These are phyloP conservation scores for Lenwebbia sp. DNA, from an alignment of 345 rosid genomes.

Conservation along the genomic window DNA sequence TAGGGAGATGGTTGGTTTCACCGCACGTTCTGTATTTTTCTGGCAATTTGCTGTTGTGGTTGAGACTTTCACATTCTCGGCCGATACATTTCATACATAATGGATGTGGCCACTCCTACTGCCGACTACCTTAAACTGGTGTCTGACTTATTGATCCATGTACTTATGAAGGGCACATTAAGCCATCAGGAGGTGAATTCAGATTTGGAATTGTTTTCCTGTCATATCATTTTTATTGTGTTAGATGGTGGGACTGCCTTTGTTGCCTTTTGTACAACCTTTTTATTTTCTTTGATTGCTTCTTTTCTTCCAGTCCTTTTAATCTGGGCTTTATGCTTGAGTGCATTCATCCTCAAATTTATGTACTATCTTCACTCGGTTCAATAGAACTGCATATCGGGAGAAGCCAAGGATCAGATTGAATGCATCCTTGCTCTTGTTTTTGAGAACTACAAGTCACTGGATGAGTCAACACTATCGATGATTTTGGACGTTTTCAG, in stretches of 20 bases:
- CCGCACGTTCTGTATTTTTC: neutral
- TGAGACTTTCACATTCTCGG: neutral
- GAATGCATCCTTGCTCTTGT: constrained; percentile 78
- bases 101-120: constrained; percentile 99
- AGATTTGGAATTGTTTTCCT: neutral
- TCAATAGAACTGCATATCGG: constrained; percentile 73
- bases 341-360: neutral
- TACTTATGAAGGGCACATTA: constrained; percentile 63
- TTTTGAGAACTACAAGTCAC: constrained; percentile 91
- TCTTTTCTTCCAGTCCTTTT: neutral
- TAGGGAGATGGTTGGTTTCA: constrained; percentile 6
- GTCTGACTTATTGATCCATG: constrained; percentile 68
- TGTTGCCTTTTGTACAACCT: neutral
- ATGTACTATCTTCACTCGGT: neutral
- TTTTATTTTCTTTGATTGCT: neutral
- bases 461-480: constrained; percentile 69
- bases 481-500: constrained; percentile 65
- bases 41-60: neutral
- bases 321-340: neutral
- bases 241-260: neutral
- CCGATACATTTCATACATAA: constrained; percentile 87
- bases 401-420: constrained; percentile 88
- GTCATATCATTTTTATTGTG: neutral
- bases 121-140: constrained; percentile 89
- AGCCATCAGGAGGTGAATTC: constrained; percentile 90